These are phyloP conservation scores for Starmerella lactis-condensi DNA, from an alignment of 805 yeast species.

Conservation along the genomic window DNA sequence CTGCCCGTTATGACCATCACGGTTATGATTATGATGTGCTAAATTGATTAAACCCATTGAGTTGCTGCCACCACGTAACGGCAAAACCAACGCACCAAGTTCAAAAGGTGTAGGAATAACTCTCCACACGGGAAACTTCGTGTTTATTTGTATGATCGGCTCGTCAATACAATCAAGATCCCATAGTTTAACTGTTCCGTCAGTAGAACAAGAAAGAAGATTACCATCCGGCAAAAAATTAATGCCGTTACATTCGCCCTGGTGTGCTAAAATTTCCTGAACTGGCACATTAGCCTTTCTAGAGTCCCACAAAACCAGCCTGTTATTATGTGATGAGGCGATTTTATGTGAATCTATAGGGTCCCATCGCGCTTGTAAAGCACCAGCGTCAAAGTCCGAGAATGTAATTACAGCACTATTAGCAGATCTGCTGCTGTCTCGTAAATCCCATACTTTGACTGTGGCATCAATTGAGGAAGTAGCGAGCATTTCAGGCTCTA, in stretches of 20 bases:
- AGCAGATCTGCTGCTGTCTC: constrained; percentile 50
- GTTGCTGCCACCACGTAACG: constrained; percentile 68
- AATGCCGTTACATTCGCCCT: constrained; percentile 73
- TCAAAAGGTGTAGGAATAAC: constrained; percentile 87
- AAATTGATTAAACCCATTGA: constrained; percentile 32
- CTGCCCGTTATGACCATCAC: constrained; percentile 24
- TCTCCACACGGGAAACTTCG: constrained; percentile 75
- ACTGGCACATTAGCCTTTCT: constrained; percentile 68
- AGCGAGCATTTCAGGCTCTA: constrained; percentile 68
- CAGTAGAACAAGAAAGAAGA: constrained; percentile 72
- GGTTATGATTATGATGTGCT: constrained; percentile 6
- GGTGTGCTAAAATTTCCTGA: constrained; percentile 50
- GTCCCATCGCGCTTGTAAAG: constrained; percentile 91
- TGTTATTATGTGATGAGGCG: constrained; percentile 73
- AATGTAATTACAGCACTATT: constrained; percentile 29
- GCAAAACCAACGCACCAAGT: constrained; percentile 71
- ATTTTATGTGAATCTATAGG: constrained; percentile 52
- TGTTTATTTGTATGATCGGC: constrained; percentile 41
- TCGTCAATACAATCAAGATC: constrained; percentile 17
- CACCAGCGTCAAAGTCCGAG: constrained; percentile 92
- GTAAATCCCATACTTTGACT: constrained; percentile 77
- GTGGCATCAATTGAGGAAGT: constrained; percentile 87
- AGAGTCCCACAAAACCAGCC: constrained; percentile 71
- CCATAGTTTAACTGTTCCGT: constrained; percentile 72
- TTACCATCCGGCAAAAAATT: constrained; percentile 56